Conservation (phyloP, 2,329 filamentous ascomycete genomes). For the Neobulgaria alba region DNA sequence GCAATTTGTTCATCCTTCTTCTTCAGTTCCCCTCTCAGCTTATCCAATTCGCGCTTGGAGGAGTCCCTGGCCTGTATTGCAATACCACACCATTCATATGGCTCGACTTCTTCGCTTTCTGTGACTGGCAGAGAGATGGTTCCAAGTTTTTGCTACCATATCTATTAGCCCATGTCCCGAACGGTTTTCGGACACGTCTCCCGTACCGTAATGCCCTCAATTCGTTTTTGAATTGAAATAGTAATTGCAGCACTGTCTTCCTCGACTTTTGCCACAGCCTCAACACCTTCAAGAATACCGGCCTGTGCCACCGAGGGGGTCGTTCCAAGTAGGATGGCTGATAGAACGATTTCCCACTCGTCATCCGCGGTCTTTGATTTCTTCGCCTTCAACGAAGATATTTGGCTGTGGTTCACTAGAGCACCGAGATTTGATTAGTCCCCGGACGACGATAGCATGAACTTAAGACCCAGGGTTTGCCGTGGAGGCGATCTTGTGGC, state of each 20-base stretch:
- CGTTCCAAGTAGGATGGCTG: conserved; percentile 43
- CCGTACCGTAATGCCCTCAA: conserved; percentile 59
- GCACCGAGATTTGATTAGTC: conserved; percentile 17
- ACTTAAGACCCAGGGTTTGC: conserved; percentile 14
- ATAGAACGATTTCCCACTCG: conserved; percentile 61
- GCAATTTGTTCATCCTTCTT: conserved; percentile 47
- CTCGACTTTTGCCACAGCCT: conserved; percentile 51
- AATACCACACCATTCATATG: conserved; percentile 62
- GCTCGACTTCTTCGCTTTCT: conserved; percentile 49
- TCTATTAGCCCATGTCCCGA: conserved; percentile 9
- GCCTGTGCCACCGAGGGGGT: conserved; percentile 34
- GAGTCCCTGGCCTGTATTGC: conserved; percentile 36
- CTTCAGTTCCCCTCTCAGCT: conserved; percentile 32
- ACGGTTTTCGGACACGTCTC: background rate
- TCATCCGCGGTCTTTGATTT: conserved; percentile 46
- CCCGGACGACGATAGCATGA: conserved; percentile 23
- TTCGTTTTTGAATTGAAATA: conserved; percentile 57
- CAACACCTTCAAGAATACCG: conserved; percentile 51
- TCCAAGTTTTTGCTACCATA: conserved; percentile 57
- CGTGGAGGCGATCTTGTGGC: conserved; percentile 17
- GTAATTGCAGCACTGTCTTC: conserved; percentile 37
- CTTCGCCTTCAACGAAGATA: conserved; percentile 43
- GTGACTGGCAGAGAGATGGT: conserved; percentile 48
- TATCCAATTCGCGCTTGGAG: conserved; percentile 10
- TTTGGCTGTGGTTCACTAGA: conserved; percentile 48